Evolutionary conservation across 305 asterid species (phyloP).

Genomic region (Ilex paraguariensis): DNA sequence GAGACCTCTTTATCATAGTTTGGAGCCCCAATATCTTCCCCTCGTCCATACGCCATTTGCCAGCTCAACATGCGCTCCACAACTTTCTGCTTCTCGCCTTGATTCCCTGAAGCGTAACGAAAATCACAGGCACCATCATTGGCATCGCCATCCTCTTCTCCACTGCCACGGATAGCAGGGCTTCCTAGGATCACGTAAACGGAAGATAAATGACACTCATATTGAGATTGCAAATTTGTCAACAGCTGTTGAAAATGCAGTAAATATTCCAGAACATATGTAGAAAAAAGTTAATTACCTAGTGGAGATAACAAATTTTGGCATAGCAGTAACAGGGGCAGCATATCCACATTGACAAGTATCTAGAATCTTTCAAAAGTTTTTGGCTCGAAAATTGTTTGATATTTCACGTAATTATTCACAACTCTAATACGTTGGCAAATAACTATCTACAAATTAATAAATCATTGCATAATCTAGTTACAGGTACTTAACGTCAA

Average conservation of each 20-base stretch:
- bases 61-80: conserved; percentile 97
- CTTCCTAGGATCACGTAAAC: conserved; percentile 44
- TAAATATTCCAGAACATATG: not conserved
- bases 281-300: not conserved
- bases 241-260: no score
- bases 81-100: conserved; percentile 68
- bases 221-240: not conserved
- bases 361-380: no score
- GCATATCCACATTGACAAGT: no score
- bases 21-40: conserved; percentile 69
- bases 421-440: not conserved
- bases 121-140: conserved; percentile 52
- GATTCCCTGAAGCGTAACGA: conserved; percentile 50
- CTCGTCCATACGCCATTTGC: conserved; percentile 74
- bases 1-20: conserved; percentile 92
- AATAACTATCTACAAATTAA: not conserved
- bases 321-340: not conserved
- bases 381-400: no score
- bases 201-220: not conserved
- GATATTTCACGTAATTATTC: not conserved
- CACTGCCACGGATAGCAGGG: conserved; percentile 82
- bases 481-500: no score
- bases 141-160: conserved; percentile 57
- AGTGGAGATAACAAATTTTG: not conserved
- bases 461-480: not conserved